A percentile compares a stretch with the other conserved stretches of the same genome.
These are phyloP conservation scores for Pulveroboletus sp. DNA, from an alignment of 768 basidiomycete genomes.

Conservation along the genomic window DNA sequence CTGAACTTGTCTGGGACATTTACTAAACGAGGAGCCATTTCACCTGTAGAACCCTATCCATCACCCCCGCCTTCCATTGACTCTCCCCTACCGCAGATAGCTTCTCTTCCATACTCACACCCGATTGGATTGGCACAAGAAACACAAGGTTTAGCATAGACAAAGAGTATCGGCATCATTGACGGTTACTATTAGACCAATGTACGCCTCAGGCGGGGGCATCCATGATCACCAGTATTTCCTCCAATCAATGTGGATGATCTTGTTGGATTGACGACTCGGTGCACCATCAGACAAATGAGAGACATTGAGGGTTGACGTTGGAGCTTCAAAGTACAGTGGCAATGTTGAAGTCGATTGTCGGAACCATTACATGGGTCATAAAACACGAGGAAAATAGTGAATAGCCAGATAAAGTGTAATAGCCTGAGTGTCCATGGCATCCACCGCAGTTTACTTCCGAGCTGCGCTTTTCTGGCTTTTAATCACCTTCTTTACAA, in stretches of 20 bases:
- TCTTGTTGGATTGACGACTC: too few species aligned
- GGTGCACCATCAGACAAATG: too few species aligned
- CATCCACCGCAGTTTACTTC: constrained; percentile 20
- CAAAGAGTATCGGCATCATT: constrained; percentile 14
- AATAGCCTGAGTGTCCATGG: background rate
- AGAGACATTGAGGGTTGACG: too few species aligned
- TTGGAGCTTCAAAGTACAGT: background rate
- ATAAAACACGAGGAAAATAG: constrained; percentile 11
- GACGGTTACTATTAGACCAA: constrained; percentile 17
- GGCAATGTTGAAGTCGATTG: constrained; percentile 9
- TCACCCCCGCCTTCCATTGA: constrained; percentile 42
- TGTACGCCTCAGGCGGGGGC: too few species aligned
- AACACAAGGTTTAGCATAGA: constrained; percentile 18
- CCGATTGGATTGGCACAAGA: constrained; percentile 8
- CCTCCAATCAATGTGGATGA: too few species aligned
- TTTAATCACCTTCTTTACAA: constrained; percentile 99
- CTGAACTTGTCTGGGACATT: constrained; percentile 17
- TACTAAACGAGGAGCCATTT: constrained; percentile 23
- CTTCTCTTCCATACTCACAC: constrained; percentile 12
- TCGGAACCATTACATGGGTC: constrained; percentile 18
- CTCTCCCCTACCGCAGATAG: constrained; percentile 19
- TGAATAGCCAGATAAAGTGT: constrained; percentile 10
- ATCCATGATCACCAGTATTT: too few species aligned
- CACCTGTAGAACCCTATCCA: constrained; percentile 45
- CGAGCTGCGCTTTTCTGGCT: constrained; percentile 46